These are phyloP conservation scores for Centrapalus pauciflorus DNA, from an alignment of 129 eudicot species.

Conservation along the genomic window DNA sequence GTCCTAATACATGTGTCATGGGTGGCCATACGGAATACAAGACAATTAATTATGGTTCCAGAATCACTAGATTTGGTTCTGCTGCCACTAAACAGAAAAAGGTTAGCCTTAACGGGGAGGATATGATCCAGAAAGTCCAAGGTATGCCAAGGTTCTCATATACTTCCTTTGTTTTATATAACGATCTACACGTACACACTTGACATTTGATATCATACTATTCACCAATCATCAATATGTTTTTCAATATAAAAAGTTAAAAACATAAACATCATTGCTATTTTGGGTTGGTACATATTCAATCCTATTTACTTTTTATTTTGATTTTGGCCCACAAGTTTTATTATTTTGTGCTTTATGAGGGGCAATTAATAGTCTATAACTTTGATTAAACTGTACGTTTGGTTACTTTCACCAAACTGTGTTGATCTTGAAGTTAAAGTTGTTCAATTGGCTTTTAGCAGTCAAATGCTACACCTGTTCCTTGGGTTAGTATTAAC, in stretches of 20 bases:
- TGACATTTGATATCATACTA: not conserved
- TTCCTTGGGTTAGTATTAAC: not conserved
- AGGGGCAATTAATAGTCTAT: not conserved
- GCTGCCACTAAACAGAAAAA: conserved; percentile 27
- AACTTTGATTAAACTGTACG: not conserved
- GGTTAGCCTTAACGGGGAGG: conserved; percentile 28
- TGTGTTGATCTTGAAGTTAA: not conserved
- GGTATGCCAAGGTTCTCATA: conserved; percentile 35
- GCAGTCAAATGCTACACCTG: conserved; percentile 10
- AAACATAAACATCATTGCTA: not conserved
- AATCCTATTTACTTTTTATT: not conserved
- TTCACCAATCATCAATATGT: not conserved
- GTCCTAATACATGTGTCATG: conserved; percentile 87
- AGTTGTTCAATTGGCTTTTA: conserved; percentile 2
- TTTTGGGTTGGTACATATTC: not conserved
- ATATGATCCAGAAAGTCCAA: conserved; percentile 42
- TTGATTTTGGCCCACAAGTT: not conserved
- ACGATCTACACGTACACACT: not conserved
- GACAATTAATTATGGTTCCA: conserved; percentile 31
- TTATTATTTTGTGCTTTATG: not conserved
- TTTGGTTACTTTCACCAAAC: not conserved
- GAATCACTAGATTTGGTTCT: conserved; percentile 15
- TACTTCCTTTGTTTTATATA: not conserved
- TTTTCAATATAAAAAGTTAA: not conserved
- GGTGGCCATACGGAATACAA: conserved; percentile 75